Base-by-base conservation (phyloP, 495 filamentous ascomycete genomes). In the Lasiosphaeris hirsuta region DNA sequence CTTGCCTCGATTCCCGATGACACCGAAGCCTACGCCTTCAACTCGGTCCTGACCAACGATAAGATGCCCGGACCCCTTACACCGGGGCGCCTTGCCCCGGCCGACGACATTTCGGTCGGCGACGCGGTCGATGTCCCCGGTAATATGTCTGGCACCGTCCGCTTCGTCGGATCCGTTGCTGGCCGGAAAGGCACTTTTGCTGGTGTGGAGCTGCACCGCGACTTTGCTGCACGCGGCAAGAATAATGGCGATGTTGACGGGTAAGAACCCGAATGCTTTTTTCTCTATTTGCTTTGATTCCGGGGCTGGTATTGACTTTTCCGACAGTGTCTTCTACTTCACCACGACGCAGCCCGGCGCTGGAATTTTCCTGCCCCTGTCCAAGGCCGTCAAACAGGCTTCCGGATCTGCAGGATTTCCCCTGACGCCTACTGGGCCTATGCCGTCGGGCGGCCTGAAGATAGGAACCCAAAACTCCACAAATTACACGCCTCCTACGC, bases 161-260 rank as follows among this genome's bases (percentile, higher is more conserved):
- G 88, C 70, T 99, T 93, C 68, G 77, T 99, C 58, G 94, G 94
- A 4, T 75, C 75, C 38, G 92, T 99, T 35, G 83, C 85, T 47
- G 93, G 92, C 54, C 96, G 96, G 77, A 90, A 88, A 49, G 94
- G 94, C 39, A 81, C 83, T 10, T 99, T 97, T 77, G 92, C 88
- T 23, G 94, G 94, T n/a, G 90, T 99, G 43, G 95, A 99, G 70
- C 76, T 99, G 58, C 86, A 88, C 61, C 75, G 81, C 51, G 90
- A 95, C 60, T 91, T 84, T 69, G 86, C 93, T 43, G 70, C 78
- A 36, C 82, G 89, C 65, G 94, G 94, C 35, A 98, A 99, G 77
- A 99, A 99, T 67, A 93, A 80, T 63, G 94, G 94, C 37, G 93
- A 96, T 75, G 95, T 99, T 46, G 94, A 99, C 59, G 95, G 94